Percentiles rank a stretch among this genome's conserved stretches.
These are phyloP conservation scores for Platanthera guangdongensis DNA, from an alignment of 106 monocot genomes.

Conservation along the genomic window DNA sequence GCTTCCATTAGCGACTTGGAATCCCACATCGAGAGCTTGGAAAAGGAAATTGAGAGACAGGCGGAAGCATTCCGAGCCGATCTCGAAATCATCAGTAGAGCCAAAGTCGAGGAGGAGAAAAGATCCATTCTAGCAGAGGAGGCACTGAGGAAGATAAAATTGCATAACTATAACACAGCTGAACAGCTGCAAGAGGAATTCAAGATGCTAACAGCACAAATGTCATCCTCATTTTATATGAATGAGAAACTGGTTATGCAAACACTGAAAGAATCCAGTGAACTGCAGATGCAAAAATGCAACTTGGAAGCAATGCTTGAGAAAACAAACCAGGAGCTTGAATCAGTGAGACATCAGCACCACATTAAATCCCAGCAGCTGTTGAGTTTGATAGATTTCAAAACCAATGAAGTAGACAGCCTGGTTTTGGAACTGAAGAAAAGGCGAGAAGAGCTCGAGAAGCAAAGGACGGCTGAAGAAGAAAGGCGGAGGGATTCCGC, in stretches of 20 bases:
- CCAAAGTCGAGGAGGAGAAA: slow-evolving; percentile 78
- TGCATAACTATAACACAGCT: slow-evolving; percentile 40
- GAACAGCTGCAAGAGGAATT: slow-evolving; percentile 74
- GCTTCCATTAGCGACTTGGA: slow-evolving; percentile 86
- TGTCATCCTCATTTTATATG: slow-evolving; percentile 47
- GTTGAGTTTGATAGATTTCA: slow-evolving; percentile 45
- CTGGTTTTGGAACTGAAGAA: slow-evolving; percentile 43
- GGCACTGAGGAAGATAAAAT: slow-evolving; percentile 43
- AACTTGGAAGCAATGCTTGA: slow-evolving; percentile 45
- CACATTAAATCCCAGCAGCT: slow-evolving; percentile 54
- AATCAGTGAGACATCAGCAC: slow-evolving; percentile 30
- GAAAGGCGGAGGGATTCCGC: slow-evolving; percentile 31
- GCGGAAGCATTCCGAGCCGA: slow-evolving; percentile 58
- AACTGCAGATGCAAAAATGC: slow-evolving; percentile 46
- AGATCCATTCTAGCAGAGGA: slow-evolving; percentile 76
- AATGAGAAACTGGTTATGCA: slow-evolving; percentile 63
- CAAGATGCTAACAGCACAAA: slow-evolving; percentile 40
- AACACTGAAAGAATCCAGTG: slow-evolving; percentile 47
- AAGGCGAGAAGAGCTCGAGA: slow-evolving; percentile 50
- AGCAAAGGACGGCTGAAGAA: slow-evolving; percentile 36
- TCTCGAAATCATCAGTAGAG: slow-evolving; percentile 24
- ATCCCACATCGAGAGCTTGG: slow-evolving; percentile 61
- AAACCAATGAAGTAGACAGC: slow-evolving; percentile 57
- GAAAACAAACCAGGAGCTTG: slow-evolving; percentile 48
- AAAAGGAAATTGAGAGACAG: slow-evolving; percentile 67